Base-by-base conservation (phyloP, 2,329 filamentous ascomycete species). In the Blastomyces silverae region DNA sequence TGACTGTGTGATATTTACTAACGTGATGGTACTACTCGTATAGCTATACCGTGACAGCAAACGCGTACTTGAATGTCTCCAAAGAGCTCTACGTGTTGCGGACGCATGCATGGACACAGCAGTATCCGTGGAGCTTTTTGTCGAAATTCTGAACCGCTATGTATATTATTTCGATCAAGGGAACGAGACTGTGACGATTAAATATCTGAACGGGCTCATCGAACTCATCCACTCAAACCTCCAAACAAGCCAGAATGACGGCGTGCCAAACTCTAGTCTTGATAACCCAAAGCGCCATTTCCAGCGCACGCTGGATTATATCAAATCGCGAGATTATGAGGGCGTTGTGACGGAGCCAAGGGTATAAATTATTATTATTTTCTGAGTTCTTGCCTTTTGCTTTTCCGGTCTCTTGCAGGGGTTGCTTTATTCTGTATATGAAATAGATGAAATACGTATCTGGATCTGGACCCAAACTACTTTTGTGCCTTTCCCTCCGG, bases 151-250 rank as follows among this genome's bases (percentile, higher is more conserved):
- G 64, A 97, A 99, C 77, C 87, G 94, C 77, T 99, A 99, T 75
- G 92, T 97, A 63, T 99, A 99, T 78, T 99, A 97, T 81, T 99
- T 97, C 80, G 94, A 99, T 77, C 93, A 99, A 77, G 91, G 96
- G 75, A 99, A 99, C 78, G 94, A 99, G 79, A 92, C 92, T 69
- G 94, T 99, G 50, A 99, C 94, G 5, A 97, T 89, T 2, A 97
- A 97, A 79, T 99, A 97, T 76, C 85, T 99, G 68, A 99, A 99
- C 74, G 94, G 94, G 3, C 86, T 99, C 61, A 97, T 99, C 73
- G 94, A 99, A 79, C 86, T 99, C 68, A 97, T 99, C 73, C 92
- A 99, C 78, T 96, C 92, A 28, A 99, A 99, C 74, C 83, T 99
- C 42, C 88, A 89, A 69, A 92, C 89, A 64, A 94, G 91, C 74